Conservation (phyloP, 2,329 filamentous ascomycete genomes). For the Nannizziopsis arthrosporioides region DNA sequence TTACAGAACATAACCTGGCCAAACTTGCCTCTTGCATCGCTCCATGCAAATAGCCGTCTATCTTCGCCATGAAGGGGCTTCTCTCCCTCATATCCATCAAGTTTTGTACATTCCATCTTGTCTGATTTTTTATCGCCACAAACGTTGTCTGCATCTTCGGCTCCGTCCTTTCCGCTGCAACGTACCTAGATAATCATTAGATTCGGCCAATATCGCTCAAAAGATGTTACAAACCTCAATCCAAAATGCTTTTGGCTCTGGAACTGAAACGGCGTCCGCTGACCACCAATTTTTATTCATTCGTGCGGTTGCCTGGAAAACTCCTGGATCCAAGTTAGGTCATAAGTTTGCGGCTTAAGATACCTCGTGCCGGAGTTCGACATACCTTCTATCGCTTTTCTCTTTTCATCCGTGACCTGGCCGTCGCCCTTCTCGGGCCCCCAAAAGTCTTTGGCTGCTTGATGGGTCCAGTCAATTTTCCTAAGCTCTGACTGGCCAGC, state of each 20-base stretch:
- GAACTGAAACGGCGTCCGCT: neutral
- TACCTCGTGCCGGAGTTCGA: neutral
- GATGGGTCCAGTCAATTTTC: constrained; percentile 6
- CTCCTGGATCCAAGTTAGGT: neutral
- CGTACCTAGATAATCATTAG: neutral
- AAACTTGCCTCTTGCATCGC: constrained; percentile 1
- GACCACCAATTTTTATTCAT: constrained; percentile 3
- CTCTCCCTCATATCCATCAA: neutral
- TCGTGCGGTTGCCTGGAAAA: neutral
- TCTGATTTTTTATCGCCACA: constrained; percentile 3
- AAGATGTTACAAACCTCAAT: neutral
- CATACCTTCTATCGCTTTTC: constrained; percentile 1
- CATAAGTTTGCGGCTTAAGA: neutral
- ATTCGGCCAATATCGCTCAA: neutral
- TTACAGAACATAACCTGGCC: constrained; percentile 5
- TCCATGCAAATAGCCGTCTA: constrained; percentile 4
- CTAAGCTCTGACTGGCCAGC: neutral
- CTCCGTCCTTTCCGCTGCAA: constrained; percentile 3
- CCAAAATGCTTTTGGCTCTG: neutral
- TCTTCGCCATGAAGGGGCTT: constrained; percentile 3
- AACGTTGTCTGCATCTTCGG: neutral
- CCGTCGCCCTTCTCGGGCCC: constrained; percentile 3
- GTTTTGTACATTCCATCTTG: neutral
- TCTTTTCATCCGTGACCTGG: neutral
- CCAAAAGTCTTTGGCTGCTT: constrained; percentile 7